phyloP scores from a whole-genome alignment of 2,329 filamentous ascomycete genomes.

The Neobulgaria alba region DNA sequence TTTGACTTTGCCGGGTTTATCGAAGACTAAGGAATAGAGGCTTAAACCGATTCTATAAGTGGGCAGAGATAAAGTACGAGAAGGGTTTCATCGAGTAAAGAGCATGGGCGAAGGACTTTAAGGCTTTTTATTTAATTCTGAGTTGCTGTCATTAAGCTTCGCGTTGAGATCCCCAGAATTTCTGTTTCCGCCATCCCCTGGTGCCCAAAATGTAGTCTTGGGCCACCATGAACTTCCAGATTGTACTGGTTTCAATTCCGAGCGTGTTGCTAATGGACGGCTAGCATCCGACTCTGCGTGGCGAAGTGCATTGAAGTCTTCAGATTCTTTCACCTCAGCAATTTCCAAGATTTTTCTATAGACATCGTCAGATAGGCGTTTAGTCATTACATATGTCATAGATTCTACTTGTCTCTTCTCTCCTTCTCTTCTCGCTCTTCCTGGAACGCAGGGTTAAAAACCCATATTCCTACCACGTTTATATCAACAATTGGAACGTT shows the following conservation, averaged over 20 bases:
- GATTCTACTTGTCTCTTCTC: constrained; percentile 13
- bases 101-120: too few relatives aligned
- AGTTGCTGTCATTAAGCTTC: too few relatives aligned
- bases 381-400: background rate
- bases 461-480: constrained; percentile 19
- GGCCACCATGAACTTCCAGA: constrained; percentile 20
- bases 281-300: constrained; percentile 18
- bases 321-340: constrained; percentile 5
- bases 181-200: background rate
- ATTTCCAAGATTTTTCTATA: constrained; percentile 13
- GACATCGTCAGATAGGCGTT: constrained; percentile 4
- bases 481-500: background rate
- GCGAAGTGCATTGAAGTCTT: constrained; percentile 8
- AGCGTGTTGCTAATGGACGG: constrained; percentile 13
- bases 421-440: constrained; percentile 19
- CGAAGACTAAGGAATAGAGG: too few relatives aligned
- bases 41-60: too few relatives aligned
- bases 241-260: constrained; percentile 11
- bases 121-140: too few relatives aligned
- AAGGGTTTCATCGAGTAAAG: too few relatives aligned
- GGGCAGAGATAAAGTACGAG: too few relatives aligned
- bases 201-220: constrained; percentile 13
- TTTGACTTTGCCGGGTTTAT: too few relatives aligned
- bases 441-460: constrained; percentile 27
- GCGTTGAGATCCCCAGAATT: too few relatives aligned